Base-by-base conservation (phyloP, 176 grass and related monocot genomes). In the Metroxylon sagu region DNA sequence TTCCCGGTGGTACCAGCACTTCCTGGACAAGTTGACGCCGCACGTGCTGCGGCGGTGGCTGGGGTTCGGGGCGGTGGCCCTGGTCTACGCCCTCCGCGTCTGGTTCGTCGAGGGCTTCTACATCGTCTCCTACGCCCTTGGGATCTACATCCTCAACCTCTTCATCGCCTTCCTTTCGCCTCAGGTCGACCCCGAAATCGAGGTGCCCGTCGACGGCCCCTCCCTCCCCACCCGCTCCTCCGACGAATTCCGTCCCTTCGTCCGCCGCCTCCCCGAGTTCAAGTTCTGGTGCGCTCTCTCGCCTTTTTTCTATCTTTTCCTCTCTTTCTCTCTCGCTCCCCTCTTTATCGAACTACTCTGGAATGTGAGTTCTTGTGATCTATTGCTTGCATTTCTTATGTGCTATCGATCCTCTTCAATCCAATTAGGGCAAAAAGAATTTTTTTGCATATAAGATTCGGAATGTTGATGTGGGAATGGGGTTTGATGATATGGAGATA, bases 221-320 rank as follows among this genome's bases (percentile, higher is more conserved):
- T 65, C 80, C 6, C 81, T 93, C 12, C 89, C 89, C 54, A 87
- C 80, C 8, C 79, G 69, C 39, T 69, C 77, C 12, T 81, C 83
- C 1, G 83, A 93, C 23, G 89, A 93, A 62, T 93, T 87, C 53
- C 83, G 89, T 12, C 83, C 89, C 19, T 93, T 93, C 49, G 83
- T 93, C 7, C 72, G 89, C 27, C 80, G 89, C 67, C 78, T 93
- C n/a, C 89, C 89, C 0, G 89, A 93, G 77, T 93, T 93, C 77
- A 93, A 93, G 53, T 93, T 93, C 74, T 93, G 89, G 89, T 93
- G 58, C 48, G 77, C 25, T 39, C 3, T 17, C 10, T 2, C 8
- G 2, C 19, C 4, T 5, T 35, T 27, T 50, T 15, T 60, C 8
- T 5, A 56, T 26, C 5, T 6, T 3, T 7, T 21, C 19, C 2